Conservation (phyloP, 768 basidiomycete species). For the Rhodosporidiobolus sp. region DNA sequence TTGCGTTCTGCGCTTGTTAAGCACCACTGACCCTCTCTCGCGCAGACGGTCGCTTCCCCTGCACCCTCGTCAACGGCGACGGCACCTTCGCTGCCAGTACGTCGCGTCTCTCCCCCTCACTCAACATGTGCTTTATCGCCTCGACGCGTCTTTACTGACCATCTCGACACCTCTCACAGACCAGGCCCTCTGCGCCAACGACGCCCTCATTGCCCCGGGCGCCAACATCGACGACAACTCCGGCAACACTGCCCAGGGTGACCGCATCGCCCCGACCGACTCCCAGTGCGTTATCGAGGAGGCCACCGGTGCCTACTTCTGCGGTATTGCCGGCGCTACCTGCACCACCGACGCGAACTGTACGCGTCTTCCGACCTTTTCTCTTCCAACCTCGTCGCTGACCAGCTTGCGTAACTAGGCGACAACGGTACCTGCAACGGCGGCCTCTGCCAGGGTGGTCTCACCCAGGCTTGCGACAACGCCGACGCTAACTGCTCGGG, state of each 20-base stretch:
- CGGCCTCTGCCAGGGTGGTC: constrained; percentile 18
- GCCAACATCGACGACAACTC: neutral
- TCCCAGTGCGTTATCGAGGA: constrained; percentile 4
- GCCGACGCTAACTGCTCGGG: constrained; percentile 24
- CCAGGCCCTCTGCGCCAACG: constrained; percentile 2
- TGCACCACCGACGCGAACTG: constrained; percentile 16
- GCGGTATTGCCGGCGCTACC: constrained; percentile 16
- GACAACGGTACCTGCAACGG: constrained; percentile 22
- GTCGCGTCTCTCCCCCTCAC: neutral
- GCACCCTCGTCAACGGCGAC: constrained; percentile 31
- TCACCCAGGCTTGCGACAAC: constrained; percentile 5
- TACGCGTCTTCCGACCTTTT: neutral
- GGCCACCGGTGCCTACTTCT: constrained; percentile 29
- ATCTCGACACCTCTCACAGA: neutral
- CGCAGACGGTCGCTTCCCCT: constrained; percentile 34
- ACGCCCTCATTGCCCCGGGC: constrained; percentile 16
- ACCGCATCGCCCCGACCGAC: constrained; percentile 13
- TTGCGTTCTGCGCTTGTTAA: no score
- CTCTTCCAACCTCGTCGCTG: neutral
- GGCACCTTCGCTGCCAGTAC: constrained; percentile 18
- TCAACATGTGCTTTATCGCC: neutral
- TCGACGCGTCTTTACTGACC: neutral
- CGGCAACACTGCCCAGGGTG: constrained; percentile 7
- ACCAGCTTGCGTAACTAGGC: neutral
- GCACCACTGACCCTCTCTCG: no score